Evolutionary conservation across 2,329 filamentous ascomycete species (phyloP), one percentile per base, ranked within the genome.

Genomic region (Hypoxylon sp.): DNA sequence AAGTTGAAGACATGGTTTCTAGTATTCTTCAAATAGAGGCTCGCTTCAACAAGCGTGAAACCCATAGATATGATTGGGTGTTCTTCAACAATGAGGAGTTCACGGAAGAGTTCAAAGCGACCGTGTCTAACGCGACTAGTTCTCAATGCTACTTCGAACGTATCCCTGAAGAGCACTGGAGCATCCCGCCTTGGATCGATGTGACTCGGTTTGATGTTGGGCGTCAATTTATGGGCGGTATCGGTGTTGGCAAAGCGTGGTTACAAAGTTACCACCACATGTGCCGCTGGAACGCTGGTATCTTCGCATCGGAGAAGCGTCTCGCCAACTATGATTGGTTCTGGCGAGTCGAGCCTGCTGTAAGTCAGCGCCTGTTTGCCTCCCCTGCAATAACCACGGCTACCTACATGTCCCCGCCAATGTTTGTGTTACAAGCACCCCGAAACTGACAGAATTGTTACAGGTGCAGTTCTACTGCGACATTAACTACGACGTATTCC

Each of bases 71-170:
- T 76, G 92, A 94, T 48, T 97, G 93, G 91, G 91, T 92, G 46
- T 95, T 97, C 82, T 93, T 96, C 85, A 96, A 94, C 80, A 90
- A 94, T 74, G 87, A 91, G 58, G 89, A 90, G 3, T 94, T 97
- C 77, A 90, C 90, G 3, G 88, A 92, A 8, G 88, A 92, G 66
- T 97, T 97, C 83, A 94, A 92, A 77, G 81, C 82, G 37, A 82
- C 83, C 64, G 93, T 92, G 0, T 84, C 86, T 55, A 91, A 89
- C 51, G 87, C 88, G 39, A 95, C 93, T 1, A 88, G 88, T 62
- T 92, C 92, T 1, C 87, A 90, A 73, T 91, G 91, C 74, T 84
- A 86, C 73, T 96, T 92, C 77, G 90, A 94, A 74, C 79, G 90
- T 50, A 90, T 97, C 14, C 90, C 92, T 3, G 84, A 89, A 72